These are phyloP conservation scores for Austroboletus rostrupii DNA, from an alignment of 1,284 basidiomycete species.

Conservation along the genomic window DNA sequence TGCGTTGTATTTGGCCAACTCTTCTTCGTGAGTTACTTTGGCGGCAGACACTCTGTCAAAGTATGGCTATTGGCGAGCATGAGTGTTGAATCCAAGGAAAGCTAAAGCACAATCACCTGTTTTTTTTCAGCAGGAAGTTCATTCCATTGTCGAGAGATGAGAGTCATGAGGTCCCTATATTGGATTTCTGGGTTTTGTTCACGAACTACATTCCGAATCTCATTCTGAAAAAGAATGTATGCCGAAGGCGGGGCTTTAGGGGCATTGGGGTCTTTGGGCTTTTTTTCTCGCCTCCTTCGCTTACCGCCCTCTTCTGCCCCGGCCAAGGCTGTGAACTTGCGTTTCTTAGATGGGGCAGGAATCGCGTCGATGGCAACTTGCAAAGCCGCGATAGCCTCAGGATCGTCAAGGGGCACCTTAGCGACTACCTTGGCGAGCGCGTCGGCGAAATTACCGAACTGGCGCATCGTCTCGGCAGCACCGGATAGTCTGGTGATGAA, in stretches of 20 bases:
- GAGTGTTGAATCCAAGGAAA: slow-evolving; percentile 7
- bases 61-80: slow-evolving; percentile 19
- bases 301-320: slow-evolving; percentile 44
- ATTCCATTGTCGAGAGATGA: slow-evolving; percentile 77
- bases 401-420: slow-evolving; percentile 32
- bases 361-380: slow-evolving; percentile 31
- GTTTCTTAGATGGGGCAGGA: slow-evolving; percentile 42
- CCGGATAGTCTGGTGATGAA: slow-evolving; percentile 48
- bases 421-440: slow-evolving; percentile 44
- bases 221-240: slow-evolving; percentile 95
- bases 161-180: slow-evolving; percentile 69
- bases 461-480: slow-evolving; percentile 57
- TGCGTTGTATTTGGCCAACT: slow-evolving; percentile 51
- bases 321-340: slow-evolving; percentile 44
- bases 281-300: slow-evolving; percentile 46
- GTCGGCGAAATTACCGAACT: slow-evolving; percentile 55
- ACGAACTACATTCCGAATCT: slow-evolving; percentile 74
- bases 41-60: slow-evolving; percentile 33
- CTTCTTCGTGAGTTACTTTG: slow-evolving; percentile 47
- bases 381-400: slow-evolving; percentile 27
- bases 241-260: slow-evolving; percentile 93
- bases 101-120: slow-evolving; percentile 47
- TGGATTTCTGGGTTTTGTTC: slow-evolving; percentile 59
- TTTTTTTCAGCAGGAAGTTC: slow-evolving; percentile 66
- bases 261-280: slow-evolving; percentile 84